phyloP scores from a whole-genome alignment of 1,284 basidiomycete genomes.

The Austroboletus niveus region DNA sequence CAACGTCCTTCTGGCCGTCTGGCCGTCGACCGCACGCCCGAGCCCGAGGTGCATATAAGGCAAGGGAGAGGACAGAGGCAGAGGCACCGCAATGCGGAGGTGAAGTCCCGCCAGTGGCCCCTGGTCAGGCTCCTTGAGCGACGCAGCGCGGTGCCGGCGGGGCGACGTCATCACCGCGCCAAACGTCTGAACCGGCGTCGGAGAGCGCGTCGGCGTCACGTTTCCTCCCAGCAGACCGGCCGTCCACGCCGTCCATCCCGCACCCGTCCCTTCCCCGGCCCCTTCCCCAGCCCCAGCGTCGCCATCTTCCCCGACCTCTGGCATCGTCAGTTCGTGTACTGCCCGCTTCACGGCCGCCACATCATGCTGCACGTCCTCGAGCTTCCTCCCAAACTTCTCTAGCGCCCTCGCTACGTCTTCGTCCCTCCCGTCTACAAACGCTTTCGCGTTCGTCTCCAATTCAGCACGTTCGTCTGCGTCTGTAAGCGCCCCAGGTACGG shows the following conservation, averaged over 20 bases:
- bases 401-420: slow-evolving; percentile 47
- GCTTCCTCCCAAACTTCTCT: slow-evolving; percentile 54
- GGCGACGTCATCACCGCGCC: slow-evolving; percentile 68
- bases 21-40: slow-evolving; percentile 23
- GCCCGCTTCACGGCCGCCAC: slow-evolving; percentile 64
- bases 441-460: slow-evolving; percentile 51
- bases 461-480: slow-evolving; percentile 35
- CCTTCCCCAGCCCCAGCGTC: neutral
- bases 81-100: slow-evolving; percentile 60
- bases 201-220: slow-evolving; percentile 23
- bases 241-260: slow-evolving; percentile 61
- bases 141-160: slow-evolving; percentile 47
- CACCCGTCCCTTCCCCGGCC: slow-evolving; percentile 20
- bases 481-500: slow-evolving; percentile 51
- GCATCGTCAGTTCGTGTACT: slow-evolving; percentile 43
- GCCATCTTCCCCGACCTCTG: slow-evolving; percentile 1
- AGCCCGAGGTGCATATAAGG: slow-evolving; percentile 13
- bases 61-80: neutral
- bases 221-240: slow-evolving; percentile 40
- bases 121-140: slow-evolving; percentile 30
- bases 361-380: slow-evolving; percentile 80
- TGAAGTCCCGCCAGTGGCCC: slow-evolving; percentile 43
- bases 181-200: slow-evolving; percentile 50
- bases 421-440: slow-evolving; percentile 61
- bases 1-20: slow-evolving; percentile 40